These are phyloP conservation scores for Hypericum androsaemum DNA, from an alignment of 345 rosid genomes.

Conservation along the genomic window DNA sequence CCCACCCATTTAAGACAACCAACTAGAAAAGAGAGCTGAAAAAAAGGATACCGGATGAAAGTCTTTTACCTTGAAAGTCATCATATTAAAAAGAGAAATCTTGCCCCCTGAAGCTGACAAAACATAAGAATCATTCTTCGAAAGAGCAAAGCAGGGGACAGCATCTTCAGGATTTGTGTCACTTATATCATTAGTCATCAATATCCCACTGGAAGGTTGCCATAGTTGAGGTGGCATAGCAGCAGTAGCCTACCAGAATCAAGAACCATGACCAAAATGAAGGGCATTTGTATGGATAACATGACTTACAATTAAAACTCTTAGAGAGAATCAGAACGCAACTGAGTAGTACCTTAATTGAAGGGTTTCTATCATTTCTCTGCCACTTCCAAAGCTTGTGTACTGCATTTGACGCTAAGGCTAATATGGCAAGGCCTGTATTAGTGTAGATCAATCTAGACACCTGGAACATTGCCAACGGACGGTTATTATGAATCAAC, in stretches of 20 bases:
- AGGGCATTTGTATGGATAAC: background rate
- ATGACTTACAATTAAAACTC: background rate
- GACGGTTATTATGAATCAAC: slow-evolving; percentile 2
- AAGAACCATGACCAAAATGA: slow-evolving; percentile 12
- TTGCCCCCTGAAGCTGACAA: slow-evolving; percentile 84
- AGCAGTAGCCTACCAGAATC: slow-evolving; percentile 47
- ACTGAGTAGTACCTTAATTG: slow-evolving; percentile 34
- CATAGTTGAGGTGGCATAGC: slow-evolving; percentile 53
- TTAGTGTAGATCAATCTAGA: slow-evolving; percentile 68
- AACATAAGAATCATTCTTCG: slow-evolving; percentile 54
- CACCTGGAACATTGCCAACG: slow-evolving; percentile 36
- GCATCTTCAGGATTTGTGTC: slow-evolving; percentile 65
- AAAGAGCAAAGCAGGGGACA: slow-evolving; percentile 75
- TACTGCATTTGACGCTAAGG: slow-evolving; percentile 73
- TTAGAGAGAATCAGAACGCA: background rate
- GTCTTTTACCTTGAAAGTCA: slow-evolving; percentile 59
- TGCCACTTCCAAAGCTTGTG: slow-evolving; percentile 93
- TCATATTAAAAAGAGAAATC: slow-evolving; percentile 57
- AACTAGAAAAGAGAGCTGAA: background rate
- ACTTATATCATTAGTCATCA: slow-evolving; percentile 60
- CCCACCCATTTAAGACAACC: too few species aligned
- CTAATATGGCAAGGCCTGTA: slow-evolving; percentile 66
- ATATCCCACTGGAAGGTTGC: slow-evolving; percentile 60
- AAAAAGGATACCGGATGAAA: slow-evolving; percentile 6
- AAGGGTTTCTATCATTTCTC: slow-evolving; percentile 38